Conservation (phyloP, 352 stramenopile species). For the Aphanomyces stellatus region DNA sequence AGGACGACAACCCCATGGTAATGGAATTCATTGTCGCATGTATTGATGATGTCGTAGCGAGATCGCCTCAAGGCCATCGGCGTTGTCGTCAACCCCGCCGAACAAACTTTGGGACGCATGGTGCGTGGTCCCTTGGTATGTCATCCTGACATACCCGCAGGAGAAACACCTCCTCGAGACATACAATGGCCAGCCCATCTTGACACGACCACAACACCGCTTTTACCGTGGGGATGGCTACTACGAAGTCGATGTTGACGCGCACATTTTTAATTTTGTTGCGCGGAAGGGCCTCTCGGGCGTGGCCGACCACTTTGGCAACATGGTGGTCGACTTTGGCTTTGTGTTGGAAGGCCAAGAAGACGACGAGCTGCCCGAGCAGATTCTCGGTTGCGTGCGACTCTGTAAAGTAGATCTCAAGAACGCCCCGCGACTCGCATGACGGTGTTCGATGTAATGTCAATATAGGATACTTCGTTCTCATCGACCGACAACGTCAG, state of each 20-base stretch:
- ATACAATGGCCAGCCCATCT: slow-evolving; percentile 75
- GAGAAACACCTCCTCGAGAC: slow-evolving; percentile 70
- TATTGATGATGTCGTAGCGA: slow-evolving; percentile 29
- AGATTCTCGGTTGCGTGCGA: slow-evolving; percentile 63
- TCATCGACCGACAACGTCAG: too few relatives aligned
- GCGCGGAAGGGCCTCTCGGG: slow-evolving; percentile 62
- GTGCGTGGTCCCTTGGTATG: not conserved
- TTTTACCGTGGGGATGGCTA: slow-evolving; percentile 65
- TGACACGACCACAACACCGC: slow-evolving; percentile 66
- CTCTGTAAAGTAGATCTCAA: slow-evolving; percentile 70
- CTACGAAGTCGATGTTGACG: slow-evolving; percentile 78
- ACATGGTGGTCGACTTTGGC: slow-evolving; percentile 80
- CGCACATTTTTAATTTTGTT: slow-evolving; percentile 78
- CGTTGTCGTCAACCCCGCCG: slow-evolving; percentile 64
- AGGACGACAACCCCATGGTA: slow-evolving; percentile 29
- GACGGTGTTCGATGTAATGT: too few relatives aligned
- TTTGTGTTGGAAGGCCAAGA: slow-evolving; percentile 76
- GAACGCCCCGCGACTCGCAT: slow-evolving; percentile 22
- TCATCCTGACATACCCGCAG: not conserved
- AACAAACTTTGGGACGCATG: slow-evolving; percentile 57
- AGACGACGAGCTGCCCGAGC: slow-evolving; percentile 62
- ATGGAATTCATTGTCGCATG: too few relatives aligned
- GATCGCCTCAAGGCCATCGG: slow-evolving; percentile 79
- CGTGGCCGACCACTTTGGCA: slow-evolving; percentile 61
- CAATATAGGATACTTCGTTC: too few relatives aligned